Base-by-base conservation (phyloP, 768 basidiomycete species). In the Cystofilobasidium ferigula region DNA sequence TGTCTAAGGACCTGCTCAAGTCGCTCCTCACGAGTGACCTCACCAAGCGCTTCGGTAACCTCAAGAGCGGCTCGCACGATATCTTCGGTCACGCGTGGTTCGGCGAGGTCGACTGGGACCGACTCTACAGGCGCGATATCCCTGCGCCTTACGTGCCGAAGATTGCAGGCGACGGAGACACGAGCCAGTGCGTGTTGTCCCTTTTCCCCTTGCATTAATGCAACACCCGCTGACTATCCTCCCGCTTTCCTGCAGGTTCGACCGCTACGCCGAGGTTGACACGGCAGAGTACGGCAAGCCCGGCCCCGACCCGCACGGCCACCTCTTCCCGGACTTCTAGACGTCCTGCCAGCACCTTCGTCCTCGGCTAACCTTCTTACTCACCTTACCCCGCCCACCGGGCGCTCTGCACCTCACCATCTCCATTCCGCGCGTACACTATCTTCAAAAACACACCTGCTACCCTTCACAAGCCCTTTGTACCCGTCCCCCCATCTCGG, bases 121-220 rank as follows among this genome's bases (percentile, higher is more conserved):
- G 84, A 76, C 77, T 97, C 61, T 82, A 81, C 71, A 80, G 81
- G 57, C 80, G 90, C 71, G 90, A 97, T 72, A 97, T 99, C 63
- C 88, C 87, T 18, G 89, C 95, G 28, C 95, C 95, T 3, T 99
- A 95, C 78, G 78, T 97, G 59, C 95, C 95, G 16, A 86, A 86
- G 74, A 90, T 97, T 57, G 82, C 79, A 38, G 86, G 90, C 12
- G 95, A 97, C 14, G 95, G 95, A 0, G 95, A 99, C 76, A 88
- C 94, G 7, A 91, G 88, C 84, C 78, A 79, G 77, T 80, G 56
- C 73, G 77, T 76, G 10, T 14, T 24, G 22, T 20, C 13, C 56
- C 32, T 38, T 34, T 36, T 20, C 28, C 20, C 10, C 32, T 42
- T 51, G 16, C 18, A 51, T 51, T 24, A 13, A 6, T n/a, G n/a